Conservation (phyloP, 257 asterid species). For the Verbena officinalis region DNA sequence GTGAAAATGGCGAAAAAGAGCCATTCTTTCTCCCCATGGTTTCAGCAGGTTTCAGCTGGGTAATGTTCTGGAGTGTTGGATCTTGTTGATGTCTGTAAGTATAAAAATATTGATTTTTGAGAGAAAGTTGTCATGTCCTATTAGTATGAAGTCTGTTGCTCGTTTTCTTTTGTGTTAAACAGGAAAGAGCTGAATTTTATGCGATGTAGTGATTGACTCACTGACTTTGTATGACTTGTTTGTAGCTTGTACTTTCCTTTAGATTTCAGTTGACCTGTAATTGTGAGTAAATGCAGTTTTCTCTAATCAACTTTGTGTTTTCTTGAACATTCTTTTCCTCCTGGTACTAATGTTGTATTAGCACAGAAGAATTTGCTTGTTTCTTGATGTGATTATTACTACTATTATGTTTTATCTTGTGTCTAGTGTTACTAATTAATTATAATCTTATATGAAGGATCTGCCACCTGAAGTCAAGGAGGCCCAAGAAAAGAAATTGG, state of each 20-base stretch:
- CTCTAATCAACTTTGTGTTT: not conserved
- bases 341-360: not conserved
- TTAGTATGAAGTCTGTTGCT: not conserved
- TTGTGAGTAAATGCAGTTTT: not conserved
- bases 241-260: not conserved
- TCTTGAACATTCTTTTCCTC: not conserved
- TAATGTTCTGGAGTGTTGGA: not conserved
- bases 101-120: not conserved
- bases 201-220: not conserved
- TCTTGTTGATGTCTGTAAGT: not conserved
- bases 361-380: constrained; percentile 1
- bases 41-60: not conserved
- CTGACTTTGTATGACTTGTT: not conserved
- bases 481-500: constrained; percentile 79
- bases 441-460: constrained; percentile 51
- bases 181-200: not conserved
- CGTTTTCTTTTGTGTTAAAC: not conserved
- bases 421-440: not conserved
- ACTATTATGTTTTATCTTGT: not conserved
- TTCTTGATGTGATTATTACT: not conserved
- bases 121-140: not conserved
- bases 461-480: constrained; percentile 71
- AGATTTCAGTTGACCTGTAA: not conserved
- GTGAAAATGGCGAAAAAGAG: not conserved
- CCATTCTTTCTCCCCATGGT: not conserved